Evolutionary conservation across 345 rosid species (phyloP).

Genomic region (Stellera chamaejasme): DNA sequence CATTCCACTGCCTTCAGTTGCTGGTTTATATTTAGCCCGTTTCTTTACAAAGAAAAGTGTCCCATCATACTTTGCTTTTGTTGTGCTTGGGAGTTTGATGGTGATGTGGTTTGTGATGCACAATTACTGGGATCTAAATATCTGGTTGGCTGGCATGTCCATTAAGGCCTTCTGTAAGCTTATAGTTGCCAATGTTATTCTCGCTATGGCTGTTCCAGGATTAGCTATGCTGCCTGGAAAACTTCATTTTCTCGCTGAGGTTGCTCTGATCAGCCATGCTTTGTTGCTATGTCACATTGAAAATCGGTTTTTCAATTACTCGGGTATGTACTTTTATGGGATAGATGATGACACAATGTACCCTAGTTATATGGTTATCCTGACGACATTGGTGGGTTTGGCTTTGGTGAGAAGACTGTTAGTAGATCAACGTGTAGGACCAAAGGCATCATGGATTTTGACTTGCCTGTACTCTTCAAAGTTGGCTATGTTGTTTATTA

Average conservation of each 20-base stretch:
- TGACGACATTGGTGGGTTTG: slow-evolving; percentile 79
- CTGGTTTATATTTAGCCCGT: slow-evolving; percentile 92
- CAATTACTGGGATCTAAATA: slow-evolving; percentile 96
- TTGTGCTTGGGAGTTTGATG: slow-evolving; percentile 91
- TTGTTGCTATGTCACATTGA: slow-evolving; percentile 77
- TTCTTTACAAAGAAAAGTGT: slow-evolving; percentile 86
- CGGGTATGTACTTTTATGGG: slow-evolving; percentile 79
- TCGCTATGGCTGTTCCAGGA: slow-evolving; percentile 91
- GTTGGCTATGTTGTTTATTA: slow-evolving; percentile 79
- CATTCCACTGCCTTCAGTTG: slow-evolving; percentile 74
- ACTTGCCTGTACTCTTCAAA: slow-evolving; percentile 89
- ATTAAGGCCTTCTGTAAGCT: slow-evolving; percentile 87
- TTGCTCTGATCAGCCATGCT: slow-evolving; percentile 71
- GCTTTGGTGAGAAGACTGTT: slow-evolving; percentile 76
- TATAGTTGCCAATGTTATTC: slow-evolving; percentile 66
- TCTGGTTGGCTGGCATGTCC: slow-evolving; percentile 99
- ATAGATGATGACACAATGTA: slow-evolving; percentile 97
- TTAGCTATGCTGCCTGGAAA: slow-evolving; percentile 82
- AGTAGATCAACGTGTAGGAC: slow-evolving; percentile 66
- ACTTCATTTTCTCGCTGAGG: slow-evolving; percentile 68
- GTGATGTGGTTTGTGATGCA: slow-evolving; percentile 86
- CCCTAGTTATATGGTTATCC: slow-evolving; percentile 94
- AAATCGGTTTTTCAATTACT: slow-evolving; percentile 83
- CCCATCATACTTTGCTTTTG: slow-evolving; percentile 85
- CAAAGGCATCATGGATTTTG: slow-evolving; percentile 86